These are phyloP conservation scores for Starmerella stigmatis DNA, from an alignment of 805 yeast species.

Conservation along the genomic window DNA sequence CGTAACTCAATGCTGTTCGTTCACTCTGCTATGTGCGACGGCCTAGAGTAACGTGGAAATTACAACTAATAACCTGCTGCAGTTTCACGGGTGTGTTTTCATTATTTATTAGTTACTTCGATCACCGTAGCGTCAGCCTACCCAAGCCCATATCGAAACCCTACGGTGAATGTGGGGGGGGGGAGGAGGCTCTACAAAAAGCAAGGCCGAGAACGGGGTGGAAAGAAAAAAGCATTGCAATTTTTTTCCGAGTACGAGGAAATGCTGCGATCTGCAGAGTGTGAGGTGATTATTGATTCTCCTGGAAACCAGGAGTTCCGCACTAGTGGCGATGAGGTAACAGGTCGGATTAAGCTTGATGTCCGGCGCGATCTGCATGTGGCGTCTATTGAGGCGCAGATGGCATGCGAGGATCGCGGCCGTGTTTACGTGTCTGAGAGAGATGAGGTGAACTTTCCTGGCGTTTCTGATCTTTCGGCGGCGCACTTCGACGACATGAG, in stretches of 20 bases:
- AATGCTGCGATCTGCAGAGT: conserved; percentile 12
- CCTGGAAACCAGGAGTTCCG: conserved; percentile 6
- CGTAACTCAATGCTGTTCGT: no score
- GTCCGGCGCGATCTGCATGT: conserved; percentile 13
- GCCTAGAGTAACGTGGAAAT: no score
- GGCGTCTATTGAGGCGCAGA: conserved; percentile 8
- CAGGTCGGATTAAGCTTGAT: conserved; percentile 9
- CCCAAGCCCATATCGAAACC: background rate
- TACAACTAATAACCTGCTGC: no score
- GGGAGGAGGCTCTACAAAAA: background rate
- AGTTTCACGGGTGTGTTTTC: no score
- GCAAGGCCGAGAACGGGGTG: background rate
- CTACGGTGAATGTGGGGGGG: no score
- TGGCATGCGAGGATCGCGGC: conserved; percentile 16
- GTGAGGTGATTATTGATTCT: background rate
- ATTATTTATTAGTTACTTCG: background rate
- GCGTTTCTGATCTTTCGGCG: conserved; percentile 7
- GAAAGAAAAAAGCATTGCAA: background rate
- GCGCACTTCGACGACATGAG: conserved; percentile 5
- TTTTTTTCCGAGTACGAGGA: background rate
- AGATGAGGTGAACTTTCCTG: background rate
- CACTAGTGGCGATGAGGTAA: conserved; percentile 12
- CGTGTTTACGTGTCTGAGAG: conserved; percentile 4
- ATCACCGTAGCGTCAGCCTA: background rate
- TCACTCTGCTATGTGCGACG: no score